Evolutionary conservation across 2,329 filamentous ascomycete genomes (phyloP).

Genomic region (Mycocentrospora acerina): DNA sequence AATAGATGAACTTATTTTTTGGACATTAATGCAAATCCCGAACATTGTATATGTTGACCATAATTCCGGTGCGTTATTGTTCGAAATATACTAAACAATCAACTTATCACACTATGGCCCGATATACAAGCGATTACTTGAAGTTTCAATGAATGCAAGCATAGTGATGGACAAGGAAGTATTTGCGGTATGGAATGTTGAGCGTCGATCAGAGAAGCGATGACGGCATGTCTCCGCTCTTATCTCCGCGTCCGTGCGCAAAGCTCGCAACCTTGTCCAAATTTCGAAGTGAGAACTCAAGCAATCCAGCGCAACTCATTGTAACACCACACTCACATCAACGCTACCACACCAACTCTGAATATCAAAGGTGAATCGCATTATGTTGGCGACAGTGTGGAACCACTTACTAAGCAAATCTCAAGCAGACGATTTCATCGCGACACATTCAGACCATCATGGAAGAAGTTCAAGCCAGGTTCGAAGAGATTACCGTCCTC

Average conservation of each 20-base stretch:
- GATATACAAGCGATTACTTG: too few relatives aligned
- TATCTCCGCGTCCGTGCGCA: conserved; percentile 9
- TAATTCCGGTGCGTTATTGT: too few relatives aligned
- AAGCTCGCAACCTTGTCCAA: conserved; percentile 6
- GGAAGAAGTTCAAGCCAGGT: conserved; percentile 44
- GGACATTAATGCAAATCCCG: too few relatives aligned
- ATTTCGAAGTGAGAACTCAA: conserved; percentile 14
- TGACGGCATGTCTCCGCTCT: conserved; percentile 15
- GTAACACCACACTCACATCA: conserved; percentile 1
- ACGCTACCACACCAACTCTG: not conserved
- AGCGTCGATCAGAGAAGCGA: not conserved
- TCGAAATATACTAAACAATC: too few relatives aligned
- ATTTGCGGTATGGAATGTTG: too few relatives aligned
- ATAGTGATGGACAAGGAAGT: too few relatives aligned
- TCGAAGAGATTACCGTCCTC: conserved; percentile 76
- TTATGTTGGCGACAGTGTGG: not conserved
- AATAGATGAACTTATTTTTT: too few relatives aligned
- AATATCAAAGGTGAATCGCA: conserved; percentile 8
- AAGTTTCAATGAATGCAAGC: too few relatives aligned
- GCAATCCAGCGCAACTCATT: conserved; percentile 6
- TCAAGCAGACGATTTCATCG: conserved; percentile 13
- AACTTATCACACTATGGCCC: too few relatives aligned
- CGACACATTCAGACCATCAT: conserved; percentile 11
- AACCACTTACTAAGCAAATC: conserved; percentile 1
- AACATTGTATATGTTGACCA: too few relatives aligned